Conservation (phyloP, 352 stramenopile species). For the Pythium grandisporangium region DNA sequence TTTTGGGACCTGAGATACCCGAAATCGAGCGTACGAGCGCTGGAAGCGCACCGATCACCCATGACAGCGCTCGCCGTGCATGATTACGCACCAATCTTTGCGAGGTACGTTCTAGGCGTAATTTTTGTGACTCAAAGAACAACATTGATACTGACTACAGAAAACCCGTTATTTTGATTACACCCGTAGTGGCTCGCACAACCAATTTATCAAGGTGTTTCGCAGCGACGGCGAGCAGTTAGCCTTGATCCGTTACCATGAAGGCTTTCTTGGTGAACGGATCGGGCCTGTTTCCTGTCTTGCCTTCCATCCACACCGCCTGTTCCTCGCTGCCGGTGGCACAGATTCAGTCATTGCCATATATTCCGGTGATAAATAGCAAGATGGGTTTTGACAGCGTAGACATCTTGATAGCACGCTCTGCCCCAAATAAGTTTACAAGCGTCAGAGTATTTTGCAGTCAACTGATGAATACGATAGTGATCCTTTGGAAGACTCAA, state of each 20-base stretch:
- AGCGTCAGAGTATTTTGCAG: background rate
- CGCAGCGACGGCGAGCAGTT: constrained; percentile 84
- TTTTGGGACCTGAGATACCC: constrained; percentile 95
- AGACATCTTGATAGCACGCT: too few relatives aligned
- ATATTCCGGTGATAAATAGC: constrained; percentile 80
- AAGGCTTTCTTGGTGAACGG: constrained; percentile 94
- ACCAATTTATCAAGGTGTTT: constrained; percentile 99
- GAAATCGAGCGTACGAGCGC: constrained; percentile 69
- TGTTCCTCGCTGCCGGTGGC: constrained; percentile 92
- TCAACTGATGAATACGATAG: background rate
- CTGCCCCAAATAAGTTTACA: background rate
- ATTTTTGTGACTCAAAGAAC: too few relatives aligned
- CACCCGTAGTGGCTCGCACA: constrained; percentile 88
- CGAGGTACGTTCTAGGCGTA: too few relatives aligned
- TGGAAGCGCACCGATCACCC: constrained; percentile 87
- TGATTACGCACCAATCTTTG: constrained; percentile 92
- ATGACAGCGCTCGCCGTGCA: constrained; percentile 97
- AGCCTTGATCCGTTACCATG: constrained; percentile 90
- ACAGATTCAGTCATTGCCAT: constrained; percentile 95
- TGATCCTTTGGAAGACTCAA: background rate
- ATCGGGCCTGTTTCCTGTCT: constrained; percentile 96
- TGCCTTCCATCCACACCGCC: constrained; percentile 95
- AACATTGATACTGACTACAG: too few relatives aligned
- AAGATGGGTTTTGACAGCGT: too few relatives aligned
- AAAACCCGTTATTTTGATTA: background rate